Evolutionary conservation across 106 monocot species (phyloP), one percentile per base, ranked within the genome.

Genomic region (Apostasia ramifera): DNA sequence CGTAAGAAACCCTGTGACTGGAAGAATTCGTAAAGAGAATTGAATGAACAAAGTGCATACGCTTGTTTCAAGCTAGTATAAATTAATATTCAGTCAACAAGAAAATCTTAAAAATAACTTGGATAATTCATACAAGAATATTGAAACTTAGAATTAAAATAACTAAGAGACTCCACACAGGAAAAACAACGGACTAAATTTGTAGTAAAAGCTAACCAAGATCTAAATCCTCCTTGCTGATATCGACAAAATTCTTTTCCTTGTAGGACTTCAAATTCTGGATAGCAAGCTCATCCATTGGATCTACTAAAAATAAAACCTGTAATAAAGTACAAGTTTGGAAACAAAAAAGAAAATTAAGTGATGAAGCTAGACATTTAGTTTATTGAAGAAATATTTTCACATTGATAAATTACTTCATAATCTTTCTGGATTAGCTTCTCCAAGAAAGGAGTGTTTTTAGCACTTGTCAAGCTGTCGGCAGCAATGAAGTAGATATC

Each of bases 221-320:
- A 76, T 99, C 98, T 45, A 99, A 71, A 51, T 90, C 98, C 63
- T 99, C 98, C 72, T 99, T 99, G 93, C 93, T 99, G 73, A 99
- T 93, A 72, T 99, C 98, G 38, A 93, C 90, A 79, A 99, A 99
- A 4, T 90, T 83, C 74, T 99, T 99, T 40, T 98, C 97, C 79
- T 98, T 98, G 81, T 93, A 98, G 43, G 86, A 74, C 62, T 93
- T 90, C 55, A 98, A 76, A 55, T 88, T 93, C 67, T 78, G 85
- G 61, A 99, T 71, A 44, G 98, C 93, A 69, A 99, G 80, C 71
- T 99, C 98, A 73, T 99, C 98, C 79, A 99, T 88, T 12, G 98
- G 93, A 70, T 99, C 93, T 73, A 99, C 82, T 55, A 99, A 75
- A 75, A 88, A 85, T 53, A 99, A 66, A 13, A 99, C 98, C 98